phyloP scores from a whole-genome alignment of 1,284 basidiomycete genomes.

The Amylostereum areolatum region DNA sequence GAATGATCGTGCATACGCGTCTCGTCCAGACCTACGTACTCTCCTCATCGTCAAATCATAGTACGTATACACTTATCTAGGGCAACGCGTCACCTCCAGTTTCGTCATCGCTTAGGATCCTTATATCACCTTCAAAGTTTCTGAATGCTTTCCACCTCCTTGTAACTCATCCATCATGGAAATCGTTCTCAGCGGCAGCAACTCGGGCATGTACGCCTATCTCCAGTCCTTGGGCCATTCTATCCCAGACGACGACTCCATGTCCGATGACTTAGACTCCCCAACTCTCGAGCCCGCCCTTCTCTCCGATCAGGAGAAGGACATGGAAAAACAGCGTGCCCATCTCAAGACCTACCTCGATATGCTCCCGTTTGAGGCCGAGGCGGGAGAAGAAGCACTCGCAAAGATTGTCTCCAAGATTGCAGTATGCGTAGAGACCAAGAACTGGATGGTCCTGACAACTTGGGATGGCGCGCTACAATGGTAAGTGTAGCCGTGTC shows the following conservation, averaged over 20 bases:
- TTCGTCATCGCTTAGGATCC: slow-evolving; percentile 13
- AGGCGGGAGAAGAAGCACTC: slow-evolving; percentile 75
- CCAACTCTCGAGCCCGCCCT: neutral
- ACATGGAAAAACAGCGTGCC: slow-evolving; percentile 47
- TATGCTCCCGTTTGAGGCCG: slow-evolving; percentile 74
- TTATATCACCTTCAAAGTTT: slow-evolving; percentile 8
- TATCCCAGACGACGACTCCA: slow-evolving; percentile 47
- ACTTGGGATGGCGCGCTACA: slow-evolving; percentile 72
- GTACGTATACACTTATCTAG: slow-evolving; percentile 3
- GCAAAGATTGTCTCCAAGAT: slow-evolving; percentile 68
- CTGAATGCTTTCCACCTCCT: slow-evolving; percentile 11
- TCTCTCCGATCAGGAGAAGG: slow-evolving; percentile 29
- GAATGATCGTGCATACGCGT: slow-evolving; percentile 7
- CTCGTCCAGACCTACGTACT: neutral
- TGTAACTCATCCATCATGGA: slow-evolving; percentile 12
- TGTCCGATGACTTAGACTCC: slow-evolving; percentile 22
- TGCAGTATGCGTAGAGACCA: slow-evolving; percentile 66
- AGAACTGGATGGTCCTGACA: slow-evolving; percentile 67
- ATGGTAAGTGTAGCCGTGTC: slow-evolving; percentile 39
- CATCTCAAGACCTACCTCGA: slow-evolving; percentile 59
- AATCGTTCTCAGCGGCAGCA: slow-evolving; percentile 4
- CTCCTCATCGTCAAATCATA: neutral
- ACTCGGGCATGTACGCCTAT: slow-evolving; percentile 4
- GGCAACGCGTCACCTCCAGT: slow-evolving; percentile 21
- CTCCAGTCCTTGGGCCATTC: slow-evolving; percentile 1